Percentiles rank a stretch among this genome's conserved stretches.
Conservation (phyloP, 352 stramenopile species). For the Pythium graminicola region DNA sequence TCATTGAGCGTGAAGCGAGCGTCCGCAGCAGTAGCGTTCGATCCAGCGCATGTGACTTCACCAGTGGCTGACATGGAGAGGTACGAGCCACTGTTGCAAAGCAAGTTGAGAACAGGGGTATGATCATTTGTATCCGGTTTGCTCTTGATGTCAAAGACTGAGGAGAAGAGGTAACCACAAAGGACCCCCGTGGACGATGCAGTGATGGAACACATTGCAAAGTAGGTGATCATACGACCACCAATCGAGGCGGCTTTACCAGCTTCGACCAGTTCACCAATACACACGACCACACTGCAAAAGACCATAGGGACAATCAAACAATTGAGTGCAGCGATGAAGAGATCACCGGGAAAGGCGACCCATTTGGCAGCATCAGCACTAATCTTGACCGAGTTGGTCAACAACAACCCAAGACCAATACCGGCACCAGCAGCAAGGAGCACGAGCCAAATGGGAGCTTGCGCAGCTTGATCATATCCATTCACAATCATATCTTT, state of each 20-base stretch:
- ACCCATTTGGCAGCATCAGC: constrained; percentile 42
- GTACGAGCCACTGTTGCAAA: constrained; percentile 38
- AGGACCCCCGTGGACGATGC: constrained; percentile 39
- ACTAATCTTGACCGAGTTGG: constrained; percentile 33
- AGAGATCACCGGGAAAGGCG: constrained; percentile 53
- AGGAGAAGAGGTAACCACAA: constrained; percentile 42
- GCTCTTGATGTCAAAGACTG: constrained; percentile 8
- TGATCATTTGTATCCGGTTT: neutral
- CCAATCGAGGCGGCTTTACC: constrained; percentile 51
- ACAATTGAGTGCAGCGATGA: constrained; percentile 61
- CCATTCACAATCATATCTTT: constrained; percentile 47
- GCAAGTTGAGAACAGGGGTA: constrained; percentile 31
- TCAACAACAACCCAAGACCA: constrained; percentile 40
- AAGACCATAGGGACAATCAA: constrained; percentile 67
- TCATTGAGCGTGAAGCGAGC: constrained; percentile 55
- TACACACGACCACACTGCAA: constrained; percentile 54
- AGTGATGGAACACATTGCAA: constrained; percentile 38
- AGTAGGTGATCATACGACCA: constrained; percentile 42
- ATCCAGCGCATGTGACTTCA: constrained; percentile 31
- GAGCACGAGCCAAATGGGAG: constrained; percentile 44
- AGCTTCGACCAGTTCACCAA: constrained; percentile 53
- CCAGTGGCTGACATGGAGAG: constrained; percentile 31
- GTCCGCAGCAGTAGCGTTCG: constrained; percentile 21
- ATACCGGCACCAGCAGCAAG: constrained; percentile 43
- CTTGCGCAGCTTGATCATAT: constrained; percentile 38